Conservation (phyloP, 306 rosid genomes). For the Ceratonia siliqua region DNA sequence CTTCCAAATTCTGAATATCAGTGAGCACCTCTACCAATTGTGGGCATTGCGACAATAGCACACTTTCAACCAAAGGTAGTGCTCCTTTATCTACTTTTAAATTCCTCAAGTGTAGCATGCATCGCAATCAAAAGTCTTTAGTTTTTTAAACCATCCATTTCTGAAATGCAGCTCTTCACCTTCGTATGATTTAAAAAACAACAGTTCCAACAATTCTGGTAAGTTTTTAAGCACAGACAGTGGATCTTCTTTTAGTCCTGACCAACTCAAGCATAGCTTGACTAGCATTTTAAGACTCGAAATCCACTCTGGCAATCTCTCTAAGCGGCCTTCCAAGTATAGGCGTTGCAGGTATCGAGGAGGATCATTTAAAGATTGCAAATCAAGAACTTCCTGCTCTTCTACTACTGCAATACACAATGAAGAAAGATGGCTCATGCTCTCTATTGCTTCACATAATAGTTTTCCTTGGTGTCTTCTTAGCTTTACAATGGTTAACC, state of each 20-base stretch:
- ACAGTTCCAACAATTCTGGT: background rate
- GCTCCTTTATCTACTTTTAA: slow-evolving; percentile 14
- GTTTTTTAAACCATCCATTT: background rate
- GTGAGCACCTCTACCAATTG: background rate
- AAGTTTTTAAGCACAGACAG: background rate
- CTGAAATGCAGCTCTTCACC: slow-evolving; percentile 8
- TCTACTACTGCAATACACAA: background rate
- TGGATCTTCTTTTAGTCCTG: background rate
- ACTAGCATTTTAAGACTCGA: background rate
- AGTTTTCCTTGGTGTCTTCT: background rate
- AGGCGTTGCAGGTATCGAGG: background rate
- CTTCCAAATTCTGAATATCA: background rate
- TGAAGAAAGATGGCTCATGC: background rate
- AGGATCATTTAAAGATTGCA: background rate
- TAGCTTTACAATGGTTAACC: background rate
- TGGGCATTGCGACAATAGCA: background rate
- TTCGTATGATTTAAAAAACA: background rate
- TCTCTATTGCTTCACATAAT: background rate
- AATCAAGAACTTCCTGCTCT: background rate
- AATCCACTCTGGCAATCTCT: background rate
- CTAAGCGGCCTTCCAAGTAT: background rate
- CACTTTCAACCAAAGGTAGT: background rate
- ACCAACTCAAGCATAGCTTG: background rate
- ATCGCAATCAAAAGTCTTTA: background rate
- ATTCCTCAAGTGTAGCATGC: background rate